These are phyloP conservation scores for Trametopsis cervina DNA, from an alignment of 768 basidiomycete genomes.

Conservation along the genomic window DNA sequence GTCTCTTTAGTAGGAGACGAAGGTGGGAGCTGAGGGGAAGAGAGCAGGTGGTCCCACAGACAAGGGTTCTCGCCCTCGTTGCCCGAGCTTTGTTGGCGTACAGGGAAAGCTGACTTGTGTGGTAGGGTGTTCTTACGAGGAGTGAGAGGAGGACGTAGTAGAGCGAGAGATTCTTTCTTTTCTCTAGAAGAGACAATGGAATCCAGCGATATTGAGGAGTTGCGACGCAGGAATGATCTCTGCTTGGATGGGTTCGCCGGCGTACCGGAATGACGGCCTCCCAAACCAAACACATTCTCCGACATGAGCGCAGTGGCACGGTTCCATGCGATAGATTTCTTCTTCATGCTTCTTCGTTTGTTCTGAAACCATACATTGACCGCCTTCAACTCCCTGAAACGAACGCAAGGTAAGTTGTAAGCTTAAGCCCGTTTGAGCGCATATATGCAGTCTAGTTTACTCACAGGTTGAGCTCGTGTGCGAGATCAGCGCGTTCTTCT, in stretches of 20 bases:
- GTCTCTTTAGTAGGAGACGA: constrained; percentile 43
- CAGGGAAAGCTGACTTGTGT: not conserved
- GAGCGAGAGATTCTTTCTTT: constrained; percentile 16
- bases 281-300: constrained; percentile 8
- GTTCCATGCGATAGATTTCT: constrained; percentile 20
- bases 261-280: not conserved
- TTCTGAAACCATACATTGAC: constrained; percentile 81
- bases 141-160: constrained; percentile 12
- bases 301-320: constrained; percentile 7
- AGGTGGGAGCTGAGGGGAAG: constrained; percentile 51
- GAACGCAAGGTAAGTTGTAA: not conserved
- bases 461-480: constrained; percentile 34
- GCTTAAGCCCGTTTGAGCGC: not conserved
- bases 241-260: constrained; percentile 12
- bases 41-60: constrained; percentile 42
- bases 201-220: constrained; percentile 40
- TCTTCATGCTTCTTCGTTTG: constrained; percentile 54
- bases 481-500: constrained; percentile 34
- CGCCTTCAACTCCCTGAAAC: constrained; percentile 36
- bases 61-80: constrained; percentile 3
- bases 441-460: constrained; percentile 6
- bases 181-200: constrained; percentile 51
- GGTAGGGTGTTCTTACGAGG: constrained; percentile 8
- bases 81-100: not conserved
- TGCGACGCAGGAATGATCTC: constrained; percentile 2